Base-by-base conservation (phyloP, 2,329 filamentous ascomycete genomes). In the Clonostachys chloroleuca region DNA sequence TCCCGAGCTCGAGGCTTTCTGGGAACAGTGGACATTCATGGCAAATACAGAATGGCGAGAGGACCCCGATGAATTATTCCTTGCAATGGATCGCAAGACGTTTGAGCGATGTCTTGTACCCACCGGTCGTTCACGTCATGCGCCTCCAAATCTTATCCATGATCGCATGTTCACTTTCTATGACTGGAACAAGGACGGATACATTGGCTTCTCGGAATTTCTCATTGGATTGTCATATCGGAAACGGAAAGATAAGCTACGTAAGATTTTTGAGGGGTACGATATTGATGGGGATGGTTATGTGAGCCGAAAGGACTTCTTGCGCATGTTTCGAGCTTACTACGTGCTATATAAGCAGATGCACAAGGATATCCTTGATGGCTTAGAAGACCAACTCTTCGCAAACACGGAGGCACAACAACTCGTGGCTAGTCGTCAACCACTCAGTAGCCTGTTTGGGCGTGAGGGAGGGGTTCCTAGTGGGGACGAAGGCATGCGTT, bases 161-260 rank as follows among this genome's bases (percentile, higher is more conserved):
- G 92, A 99, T 63, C 87, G 94, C 55, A 94, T 96, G 80, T 99
- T 97, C 67, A 83, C 88, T 44, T 96, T 96, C 64, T 99, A 96
- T 64, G 94, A 99, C 66, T 88, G 85, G 34, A 92, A 97, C 63
- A 79, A 83, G 40, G 90, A 99, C 61, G 88, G 87, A 18, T 73
- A 95, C 8, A 96, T 99, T 57, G 88, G 89, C 8, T 97, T 99
- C 56, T 80, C 89, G 43, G 94, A 99, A 62, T 99, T 96, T 59
- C 70, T 97, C 20, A 83, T 86, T 48, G 94, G 90, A 1, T 74
- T 96, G 43, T 85, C 90, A 5, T 86, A 83, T 56, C 71, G 81
- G 30, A 84, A 82, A 56, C 73, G 79, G 48, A 82, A 86, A 55
- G 83, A 89, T 55, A 84, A 88, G 52, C 74, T 92, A 40, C 74